Evolutionary conservation across 1,284 basidiomycete genomes (phyloP).

Genomic region (Moesziomyces antarcticus): DNA sequence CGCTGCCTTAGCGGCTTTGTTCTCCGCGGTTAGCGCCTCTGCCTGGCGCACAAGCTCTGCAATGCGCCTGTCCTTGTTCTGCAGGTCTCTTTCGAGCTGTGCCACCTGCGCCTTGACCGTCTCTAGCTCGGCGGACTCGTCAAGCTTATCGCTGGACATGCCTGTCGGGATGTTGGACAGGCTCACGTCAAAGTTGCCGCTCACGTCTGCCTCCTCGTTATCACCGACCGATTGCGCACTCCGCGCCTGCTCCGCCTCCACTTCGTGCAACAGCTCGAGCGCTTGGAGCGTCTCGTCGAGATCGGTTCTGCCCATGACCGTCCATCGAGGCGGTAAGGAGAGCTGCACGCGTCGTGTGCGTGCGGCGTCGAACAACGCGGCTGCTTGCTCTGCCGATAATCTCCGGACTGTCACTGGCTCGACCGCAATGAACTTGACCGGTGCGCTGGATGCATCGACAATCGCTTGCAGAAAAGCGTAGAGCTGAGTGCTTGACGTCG

Average conservation of each 20-base stretch:
- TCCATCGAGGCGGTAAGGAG: constrained; percentile 24
- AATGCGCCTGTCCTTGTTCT: constrained; percentile 12
- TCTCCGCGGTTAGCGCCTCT: constrained; percentile 7
- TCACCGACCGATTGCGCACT: background rate
- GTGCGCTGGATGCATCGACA: background rate
- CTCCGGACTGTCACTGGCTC: constrained; percentile 24
- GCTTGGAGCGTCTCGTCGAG: constrained; percentile 37
- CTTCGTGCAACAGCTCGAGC: constrained; percentile 34
- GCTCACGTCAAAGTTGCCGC: constrained; percentile 38
- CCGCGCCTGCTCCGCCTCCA: constrained; percentile 3
- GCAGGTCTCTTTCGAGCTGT: constrained; percentile 15
- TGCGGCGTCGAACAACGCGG: constrained; percentile 15
- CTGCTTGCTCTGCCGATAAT: constrained; percentile 13
- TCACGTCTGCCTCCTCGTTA: constrained; percentile 8
- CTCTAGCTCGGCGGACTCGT: constrained; percentile 14
- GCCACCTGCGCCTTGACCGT: constrained; percentile 11
- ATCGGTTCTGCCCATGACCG: constrained; percentile 5
- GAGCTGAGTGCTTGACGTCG: background rate
- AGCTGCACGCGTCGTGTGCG: constrained; percentile 2
- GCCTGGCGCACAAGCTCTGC: constrained; percentile 6
- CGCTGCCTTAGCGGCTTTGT: background rate
- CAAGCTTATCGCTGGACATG: constrained; percentile 9
- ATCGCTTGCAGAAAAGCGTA: constrained; percentile 7
- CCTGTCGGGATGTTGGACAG: constrained; percentile 40
- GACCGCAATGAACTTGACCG: constrained; percentile 6